Evolutionary conservation across 2,329 filamentous ascomycete species (phyloP), one percentile per base, ranked within the genome.

Genomic region (Aspergillus sp.): DNA sequence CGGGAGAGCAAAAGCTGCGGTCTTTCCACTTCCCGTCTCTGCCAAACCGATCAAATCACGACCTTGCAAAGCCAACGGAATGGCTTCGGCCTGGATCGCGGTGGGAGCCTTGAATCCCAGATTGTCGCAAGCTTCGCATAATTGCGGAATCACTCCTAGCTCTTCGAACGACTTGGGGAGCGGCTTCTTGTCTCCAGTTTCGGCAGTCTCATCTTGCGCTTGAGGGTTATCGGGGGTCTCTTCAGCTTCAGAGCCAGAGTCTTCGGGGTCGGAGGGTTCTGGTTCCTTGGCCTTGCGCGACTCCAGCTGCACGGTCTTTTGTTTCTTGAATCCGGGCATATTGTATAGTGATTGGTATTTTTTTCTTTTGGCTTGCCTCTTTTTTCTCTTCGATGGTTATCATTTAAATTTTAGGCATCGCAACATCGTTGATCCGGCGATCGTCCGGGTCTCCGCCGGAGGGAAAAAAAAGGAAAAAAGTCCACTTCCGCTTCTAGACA

Each of bases 21-120:
- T 97, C 74, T 97, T 98, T 70, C 93, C 93, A 63, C 84, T 90
- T 58, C 93, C 93, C 0, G 93, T 98, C 71, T 98, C 91, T 27
- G 93, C 93, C 45, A 97, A 78, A 38, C 90, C 93, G 58, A 98
- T 95, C 30, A 97, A 76, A 67, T 97, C 93, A 60, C 89, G 82
- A 45, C 86, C 84, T 61, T 86, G 71, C 3, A 96, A 77, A 32
- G 90, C 90, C 4, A 82, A 63, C 4, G 91, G 91, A 58, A 97
- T 95, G 0, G 90, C 80, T 66, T 94, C 81, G 45, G 79, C 78
- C 68, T 96, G 93, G 55, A 98, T 97, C 0, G 90, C 85, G 1
- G 91, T 98, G 0, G 93, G 88, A 23, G 79, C 71, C 60, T 85
- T 94, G 77, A 90, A 98, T 53, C 86, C 86, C 46, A 97, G 78